Conservation (phyloP, 2,329 filamentous ascomycete species). For the Claviceps maximensis region DNA sequence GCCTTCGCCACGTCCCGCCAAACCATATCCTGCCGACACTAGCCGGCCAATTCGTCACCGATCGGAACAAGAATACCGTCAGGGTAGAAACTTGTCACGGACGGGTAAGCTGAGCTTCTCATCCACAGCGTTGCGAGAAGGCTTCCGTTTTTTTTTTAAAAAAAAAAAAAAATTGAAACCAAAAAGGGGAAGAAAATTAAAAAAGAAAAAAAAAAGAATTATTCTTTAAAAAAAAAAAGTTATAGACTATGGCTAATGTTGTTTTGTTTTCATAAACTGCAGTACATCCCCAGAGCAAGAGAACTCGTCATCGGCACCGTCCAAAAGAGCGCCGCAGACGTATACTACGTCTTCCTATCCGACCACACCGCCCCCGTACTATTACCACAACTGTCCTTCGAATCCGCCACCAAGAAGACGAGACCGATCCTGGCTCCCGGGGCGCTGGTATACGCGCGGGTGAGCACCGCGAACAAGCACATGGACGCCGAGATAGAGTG, state of each 20-base stretch:
- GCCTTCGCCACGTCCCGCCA: constrained; percentile 71
- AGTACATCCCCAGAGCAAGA: constrained; percentile 69
- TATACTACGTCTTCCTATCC: constrained; percentile 68
- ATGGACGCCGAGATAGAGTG: constrained; percentile 88
- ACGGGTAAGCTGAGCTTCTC: constrained; percentile 36
- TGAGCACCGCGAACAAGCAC: constrained; percentile 63
- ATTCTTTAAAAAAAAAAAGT: too few species aligned
- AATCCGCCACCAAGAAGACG: constrained; percentile 84
- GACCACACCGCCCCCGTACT: constrained; percentile 50
- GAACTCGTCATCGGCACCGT: constrained; percentile 86
- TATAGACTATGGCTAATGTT: too few species aligned
- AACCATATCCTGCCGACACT: constrained; percentile 56
- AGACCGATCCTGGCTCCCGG: constrained; percentile 63
- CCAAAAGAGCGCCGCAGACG: constrained; percentile 59
- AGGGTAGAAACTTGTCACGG: constrained; percentile 63
- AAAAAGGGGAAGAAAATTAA: neutral
- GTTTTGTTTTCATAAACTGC: neutral
- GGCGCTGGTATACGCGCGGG: constrained; percentile 77
- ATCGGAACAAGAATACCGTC: constrained; percentile 61
- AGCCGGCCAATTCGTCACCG: constrained; percentile 52
- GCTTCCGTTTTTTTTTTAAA: neutral
- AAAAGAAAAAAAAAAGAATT: too few species aligned
- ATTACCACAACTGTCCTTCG: constrained; percentile 83
- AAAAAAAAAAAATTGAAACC: too few species aligned
- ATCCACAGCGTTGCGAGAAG: too few species aligned